Percentiles rank a stretch among this genome's conserved stretches.
Evolutionary conservation across 768 basidiomycete genomes (phyloP).

Genomic region (Tremella mesenterica): DNA sequence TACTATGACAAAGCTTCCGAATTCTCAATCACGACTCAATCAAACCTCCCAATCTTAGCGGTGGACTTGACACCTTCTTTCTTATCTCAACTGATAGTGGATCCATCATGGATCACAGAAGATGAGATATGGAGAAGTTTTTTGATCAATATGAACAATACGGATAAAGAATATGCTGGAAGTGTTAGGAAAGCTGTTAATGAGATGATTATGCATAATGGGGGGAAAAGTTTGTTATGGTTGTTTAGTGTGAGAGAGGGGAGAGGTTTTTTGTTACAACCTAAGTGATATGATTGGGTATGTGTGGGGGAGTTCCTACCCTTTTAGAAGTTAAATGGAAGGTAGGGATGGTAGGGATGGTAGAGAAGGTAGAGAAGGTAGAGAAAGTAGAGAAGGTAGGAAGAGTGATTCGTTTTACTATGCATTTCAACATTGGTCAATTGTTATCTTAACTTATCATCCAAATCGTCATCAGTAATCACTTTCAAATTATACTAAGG

Average conservation of each 20-base stretch:
- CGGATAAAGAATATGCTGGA: constrained; percentile 28
- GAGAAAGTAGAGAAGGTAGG: no score
- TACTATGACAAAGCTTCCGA: constrained; percentile 22
- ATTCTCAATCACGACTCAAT: constrained; percentile 23
- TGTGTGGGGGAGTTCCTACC: no score
- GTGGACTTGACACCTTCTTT: constrained; percentile 27
- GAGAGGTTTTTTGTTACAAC: constrained; percentile 34
- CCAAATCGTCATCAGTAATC: no score
- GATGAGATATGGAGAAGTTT: constrained; percentile 34
- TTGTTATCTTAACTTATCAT: no score
- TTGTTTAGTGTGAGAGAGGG: constrained; percentile 31
- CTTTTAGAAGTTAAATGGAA: no score
- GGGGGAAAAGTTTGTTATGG: constrained; percentile 18
- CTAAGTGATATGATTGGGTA: constrained; percentile 1
- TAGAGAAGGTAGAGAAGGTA: no score
- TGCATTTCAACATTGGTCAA: no score
- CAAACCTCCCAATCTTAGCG: constrained; percentile 34
- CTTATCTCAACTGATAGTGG: constrained; percentile 29
- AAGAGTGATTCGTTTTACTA: no score
- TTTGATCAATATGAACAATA: constrained; percentile 6
- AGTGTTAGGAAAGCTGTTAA: constrained; percentile 21
- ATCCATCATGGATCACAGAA: constrained; percentile 30
- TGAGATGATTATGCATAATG: constrained; percentile 8
- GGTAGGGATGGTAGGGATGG: no score
- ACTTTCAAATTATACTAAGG: no score